Base-by-base conservation (phyloP, 2,329 filamentous ascomycete genomes). In the Tolypocladium capitatum region DNA sequence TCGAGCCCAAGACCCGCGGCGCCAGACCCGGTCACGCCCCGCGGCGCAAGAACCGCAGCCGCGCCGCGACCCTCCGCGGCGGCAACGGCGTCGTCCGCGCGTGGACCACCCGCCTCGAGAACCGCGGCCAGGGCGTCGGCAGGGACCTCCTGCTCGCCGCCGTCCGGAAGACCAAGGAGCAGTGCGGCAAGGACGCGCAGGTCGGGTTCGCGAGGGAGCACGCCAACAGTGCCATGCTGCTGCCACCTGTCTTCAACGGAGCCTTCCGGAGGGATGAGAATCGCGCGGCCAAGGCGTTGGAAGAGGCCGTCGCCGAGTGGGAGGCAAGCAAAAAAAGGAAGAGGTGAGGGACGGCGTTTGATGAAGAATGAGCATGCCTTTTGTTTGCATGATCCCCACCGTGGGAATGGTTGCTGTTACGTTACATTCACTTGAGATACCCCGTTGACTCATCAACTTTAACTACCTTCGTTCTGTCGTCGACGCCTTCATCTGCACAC, bases 151-250 rank as follows among this genome's bases (percentile, higher is more conserved):
- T 95, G 43, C 76, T 83, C 55, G 83, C 86, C 55, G 86, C 84
- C 2, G 80, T 90, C 2, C 73, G 73, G 48, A 63, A 83, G 47
- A 83, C 84, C 50, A 76, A 76, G 55, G 80, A 81, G 63, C 77
- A 75, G 58, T 83, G 83, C 49, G 85, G 86, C 38, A 76, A 76
- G 49, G 80, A 79, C 32, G 78, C 77, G 2, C 73, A 80, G 49
- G 70, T 90, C 46, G 78, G 81, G 2, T 94, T 94, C 62, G 85
- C 84, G 7, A 69, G 73, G 46, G 79, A 85, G 53, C 88, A 94
- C 69, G 87, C 86, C 41, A 88, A 91, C 74, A 80, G 81, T 53
- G 66, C 67, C 50, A 74, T 76, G 61, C 61, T 87, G 3, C 63
- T 88, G 46, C 80, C 81, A 14, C 67, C 68, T 49, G 63, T 79